Evolutionary conservation across 192 early-diverging fungal genomes (phyloP).

Genomic region (Jimgerdemannia lactiflua): DNA sequence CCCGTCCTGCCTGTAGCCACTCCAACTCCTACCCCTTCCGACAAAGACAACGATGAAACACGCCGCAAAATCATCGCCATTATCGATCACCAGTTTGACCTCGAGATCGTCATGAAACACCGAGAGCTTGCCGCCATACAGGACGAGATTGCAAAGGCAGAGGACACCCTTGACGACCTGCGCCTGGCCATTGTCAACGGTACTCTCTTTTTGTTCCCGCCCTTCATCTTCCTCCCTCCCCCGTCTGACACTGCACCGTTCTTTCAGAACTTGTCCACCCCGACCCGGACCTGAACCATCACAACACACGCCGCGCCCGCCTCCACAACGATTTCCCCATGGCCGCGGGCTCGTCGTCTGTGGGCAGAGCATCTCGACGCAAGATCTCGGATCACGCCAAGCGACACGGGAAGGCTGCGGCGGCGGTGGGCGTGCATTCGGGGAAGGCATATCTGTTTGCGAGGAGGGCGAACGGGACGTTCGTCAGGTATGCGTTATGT

Average conservation of each 20-base stretch:
- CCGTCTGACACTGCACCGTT: neutral
- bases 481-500: neutral
- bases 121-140: slow-evolving; percentile 62
- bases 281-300: neutral
- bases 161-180: slow-evolving; percentile 53
- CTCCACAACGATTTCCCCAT: neutral
- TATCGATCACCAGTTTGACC: slow-evolving; percentile 72
- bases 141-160: slow-evolving; percentile 56
- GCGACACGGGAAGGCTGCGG: no score
- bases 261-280: neutral
- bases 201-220: slow-evolving; percentile 13
- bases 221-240: neutral
- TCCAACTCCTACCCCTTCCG: no score
- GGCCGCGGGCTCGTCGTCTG: no score
- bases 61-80: slow-evolving; percentile 19
- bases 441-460: neutral
- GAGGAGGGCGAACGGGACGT: neutral
- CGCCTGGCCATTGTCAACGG: slow-evolving; percentile 52
- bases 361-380: neutral
- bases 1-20: no score
- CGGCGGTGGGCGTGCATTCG: no score
- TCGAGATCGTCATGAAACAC: slow-evolving; percentile 72
- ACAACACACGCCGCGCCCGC: neutral
- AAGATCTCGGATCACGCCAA: neutral
- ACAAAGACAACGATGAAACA: neutral